These are phyloP conservation scores for Hanseniaspora mollemarum DNA, from an alignment of 805 yeast genomes.

Conservation along the genomic window DNA sequence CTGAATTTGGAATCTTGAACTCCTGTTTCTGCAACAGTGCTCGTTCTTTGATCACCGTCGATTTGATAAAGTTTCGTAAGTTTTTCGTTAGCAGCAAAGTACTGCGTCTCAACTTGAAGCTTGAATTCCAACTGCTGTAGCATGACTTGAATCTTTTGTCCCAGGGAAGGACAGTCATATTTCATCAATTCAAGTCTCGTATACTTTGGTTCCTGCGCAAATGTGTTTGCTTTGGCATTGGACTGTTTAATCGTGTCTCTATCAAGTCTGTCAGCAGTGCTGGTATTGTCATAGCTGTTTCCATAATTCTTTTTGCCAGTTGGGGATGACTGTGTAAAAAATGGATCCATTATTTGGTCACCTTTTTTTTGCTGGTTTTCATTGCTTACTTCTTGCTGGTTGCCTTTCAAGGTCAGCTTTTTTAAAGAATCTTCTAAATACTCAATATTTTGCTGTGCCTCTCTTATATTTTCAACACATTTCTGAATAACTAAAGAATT, in stretches of 20 bases:
- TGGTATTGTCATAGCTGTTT: too few relatives aligned
- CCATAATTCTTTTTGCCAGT: conserved; percentile 3
- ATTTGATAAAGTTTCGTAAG: conserved; percentile 71
- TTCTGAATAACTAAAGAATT: conserved; percentile 78
- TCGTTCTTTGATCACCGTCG: conserved; percentile 81
- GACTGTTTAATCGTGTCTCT: conserved; percentile 25
- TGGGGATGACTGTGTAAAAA: conserved; percentile 10
- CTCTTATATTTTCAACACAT: conserved; percentile 82
- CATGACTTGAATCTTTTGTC: conserved; percentile 91
- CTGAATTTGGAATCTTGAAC: conserved; percentile 73
- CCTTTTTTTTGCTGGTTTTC: conserved; percentile 7
- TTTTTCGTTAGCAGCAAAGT: conserved; percentile 84
- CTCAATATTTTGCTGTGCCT: conserved; percentile 82
- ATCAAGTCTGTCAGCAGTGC: too few relatives aligned
- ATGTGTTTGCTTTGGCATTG: conserved; percentile 31
- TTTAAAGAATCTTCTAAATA: conserved; percentile 69
- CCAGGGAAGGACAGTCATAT: conserved; percentile 87
- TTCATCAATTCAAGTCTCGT: conserved; percentile 72
- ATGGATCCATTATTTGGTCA: conserved; percentile 14
- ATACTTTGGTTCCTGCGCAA: conserved; percentile 32
- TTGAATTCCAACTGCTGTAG: conserved; percentile 88
- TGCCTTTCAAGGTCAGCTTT: conserved; percentile 35
- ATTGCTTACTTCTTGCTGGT: conserved; percentile 17
- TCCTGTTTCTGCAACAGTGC: conserved; percentile 83
- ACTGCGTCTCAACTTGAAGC: conserved; percentile 86